phyloP scores from a whole-genome alignment of 352 stramenopile genomes.

The Pythium pyrilobum region DNA sequence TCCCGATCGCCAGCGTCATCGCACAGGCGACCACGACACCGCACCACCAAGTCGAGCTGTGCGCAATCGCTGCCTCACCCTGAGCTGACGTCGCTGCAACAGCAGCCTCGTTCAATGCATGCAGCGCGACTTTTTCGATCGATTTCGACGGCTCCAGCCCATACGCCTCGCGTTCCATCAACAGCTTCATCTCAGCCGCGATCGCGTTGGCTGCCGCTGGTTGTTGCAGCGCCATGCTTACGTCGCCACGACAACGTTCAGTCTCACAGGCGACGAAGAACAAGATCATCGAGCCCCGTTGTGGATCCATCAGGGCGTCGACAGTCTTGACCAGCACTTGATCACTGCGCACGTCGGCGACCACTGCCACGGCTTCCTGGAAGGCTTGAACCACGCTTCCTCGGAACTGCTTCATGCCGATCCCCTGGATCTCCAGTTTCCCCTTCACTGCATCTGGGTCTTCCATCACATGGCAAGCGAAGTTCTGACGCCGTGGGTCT shows the following conservation, averaged over 20 bases:
- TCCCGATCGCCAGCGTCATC: constrained; percentile 9
- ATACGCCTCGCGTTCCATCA: constrained; percentile 9
- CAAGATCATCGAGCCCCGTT: background rate
- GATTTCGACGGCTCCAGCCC: constrained; percentile 9
- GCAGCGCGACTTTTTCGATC: constrained; percentile 19
- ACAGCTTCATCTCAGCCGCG: constrained; percentile 21
- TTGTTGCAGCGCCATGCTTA: constrained; percentile 10
- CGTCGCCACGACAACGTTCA: constrained; percentile 7
- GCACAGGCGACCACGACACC: background rate
- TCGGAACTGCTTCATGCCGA: constrained; percentile 16
- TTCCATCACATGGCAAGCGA: constrained; percentile 23
- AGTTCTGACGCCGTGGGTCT: constrained; percentile 27
- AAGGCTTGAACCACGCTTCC: constrained; percentile 13
- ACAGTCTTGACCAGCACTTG: constrained; percentile 18
- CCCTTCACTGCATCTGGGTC: constrained; percentile 24
- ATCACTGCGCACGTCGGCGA: background rate
- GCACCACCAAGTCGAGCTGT: background rate
- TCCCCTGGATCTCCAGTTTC: constrained; percentile 19
- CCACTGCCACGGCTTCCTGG: constrained; percentile 15
- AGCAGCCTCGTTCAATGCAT: constrained; percentile 1
- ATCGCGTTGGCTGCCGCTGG: constrained; percentile 13
- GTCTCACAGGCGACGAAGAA: constrained; percentile 18
- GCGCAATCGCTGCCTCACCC: background rate
- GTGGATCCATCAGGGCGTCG: background rate
- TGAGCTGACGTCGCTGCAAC: background rate